A percentile compares a stretch with the other conserved stretches of the same genome.
phyloP scores from a whole-genome alignment of 2,329 filamentous ascomycete genomes.

The Mycosphaerella sp. region DNA sequence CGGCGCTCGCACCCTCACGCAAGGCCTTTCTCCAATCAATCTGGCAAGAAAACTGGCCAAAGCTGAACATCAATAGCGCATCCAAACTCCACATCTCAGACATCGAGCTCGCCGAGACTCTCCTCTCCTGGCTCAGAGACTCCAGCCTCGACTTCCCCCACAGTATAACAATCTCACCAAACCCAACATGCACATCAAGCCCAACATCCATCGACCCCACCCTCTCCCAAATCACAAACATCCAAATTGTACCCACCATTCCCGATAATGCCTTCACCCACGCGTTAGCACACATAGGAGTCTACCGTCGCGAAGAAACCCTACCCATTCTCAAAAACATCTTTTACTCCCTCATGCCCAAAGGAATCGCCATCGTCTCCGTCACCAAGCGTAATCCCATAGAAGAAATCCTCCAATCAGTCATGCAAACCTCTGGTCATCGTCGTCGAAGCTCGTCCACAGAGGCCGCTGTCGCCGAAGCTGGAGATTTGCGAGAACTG shows the following conservation, averaged over 20 bases:
- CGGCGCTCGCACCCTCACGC: slow-evolving; percentile 7
- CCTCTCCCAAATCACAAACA: slow-evolving; percentile 6
- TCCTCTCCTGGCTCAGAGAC: slow-evolving; percentile 11
- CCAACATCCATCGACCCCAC: background rate
- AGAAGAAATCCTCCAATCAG: background rate
- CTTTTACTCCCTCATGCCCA: slow-evolving; percentile 8
- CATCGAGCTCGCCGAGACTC: slow-evolving; percentile 8
- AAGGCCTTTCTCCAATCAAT: slow-evolving; percentile 9
- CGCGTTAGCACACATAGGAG: slow-evolving; percentile 11
- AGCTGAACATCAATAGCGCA: slow-evolving; percentile 7
- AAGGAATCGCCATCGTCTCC: slow-evolving; percentile 10
- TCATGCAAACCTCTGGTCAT: background rate
- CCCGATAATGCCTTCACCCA: slow-evolving; percentile 10
- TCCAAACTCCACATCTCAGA: slow-evolving; percentile 8
- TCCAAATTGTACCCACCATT: background rate
- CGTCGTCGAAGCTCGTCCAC: background rate
- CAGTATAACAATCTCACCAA: slow-evolving; percentile 4
- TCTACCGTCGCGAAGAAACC: background rate
- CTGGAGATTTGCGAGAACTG: background rate
- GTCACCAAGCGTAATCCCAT: slow-evolving; percentile 8
- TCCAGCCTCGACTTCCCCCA: slow-evolving; percentile 1
- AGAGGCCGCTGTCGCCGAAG: background rate
- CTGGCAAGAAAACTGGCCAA: slow-evolving; percentile 6
- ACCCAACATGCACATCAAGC: background rate
- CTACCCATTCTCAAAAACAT: slow-evolving; percentile 7